Conservation (phyloP, 192 early-diverging fungal genomes). For the Coemansia sp. region DNA sequence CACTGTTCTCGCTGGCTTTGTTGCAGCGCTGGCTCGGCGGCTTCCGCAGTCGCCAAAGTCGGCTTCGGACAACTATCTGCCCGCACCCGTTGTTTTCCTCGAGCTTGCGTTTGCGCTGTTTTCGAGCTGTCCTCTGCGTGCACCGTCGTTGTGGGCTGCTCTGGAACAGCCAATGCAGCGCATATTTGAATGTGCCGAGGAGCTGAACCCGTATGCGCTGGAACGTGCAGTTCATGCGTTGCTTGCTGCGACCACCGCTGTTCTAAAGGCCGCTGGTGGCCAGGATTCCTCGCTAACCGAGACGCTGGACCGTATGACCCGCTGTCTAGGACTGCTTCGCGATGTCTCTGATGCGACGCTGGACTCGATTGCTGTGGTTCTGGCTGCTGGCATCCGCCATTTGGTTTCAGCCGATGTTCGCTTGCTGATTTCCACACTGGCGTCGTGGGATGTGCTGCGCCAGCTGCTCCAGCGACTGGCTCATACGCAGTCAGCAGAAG, state of each 20-base stretch:
- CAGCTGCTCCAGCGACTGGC: conserved; percentile 42
- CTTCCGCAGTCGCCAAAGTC: conserved; percentile 28
- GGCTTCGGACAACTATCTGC: conserved; percentile 17
- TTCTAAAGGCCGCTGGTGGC: conserved; percentile 27
- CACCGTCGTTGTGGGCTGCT: conserved; percentile 57
- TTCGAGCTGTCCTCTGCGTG: conserved; percentile 17
- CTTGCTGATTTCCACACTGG: conserved; percentile 12
- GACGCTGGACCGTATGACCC: conserved; percentile 34
- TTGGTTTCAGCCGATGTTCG: conserved; percentile 29
- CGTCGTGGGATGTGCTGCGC: conserved; percentile 46
- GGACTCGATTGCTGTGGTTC: conserved; percentile 36
- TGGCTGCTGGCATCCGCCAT: conserved; percentile 32
- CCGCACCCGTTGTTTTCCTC: conserved; percentile 42
- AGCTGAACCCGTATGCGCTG: conserved; percentile 64
- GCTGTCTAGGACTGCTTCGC: conserved; percentile 52
- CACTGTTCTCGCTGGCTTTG: conserved; percentile 17
- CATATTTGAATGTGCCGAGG: conserved; percentile 68
- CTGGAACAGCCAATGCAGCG: conserved; percentile 69
- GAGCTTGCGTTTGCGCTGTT: conserved; percentile 42
- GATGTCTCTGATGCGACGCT: conserved; percentile 57
- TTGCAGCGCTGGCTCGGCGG: conserved; percentile 24
- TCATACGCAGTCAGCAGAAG: conserved; percentile 21
- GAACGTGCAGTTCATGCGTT: conserved; percentile 77
- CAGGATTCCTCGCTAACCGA: conserved; percentile 15
- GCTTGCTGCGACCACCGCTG: conserved; percentile 68